Evolutionary conservation across 768 basidiomycete genomes (phyloP).

Genomic region (Trichaptum fuscoviolaceum): DNA sequence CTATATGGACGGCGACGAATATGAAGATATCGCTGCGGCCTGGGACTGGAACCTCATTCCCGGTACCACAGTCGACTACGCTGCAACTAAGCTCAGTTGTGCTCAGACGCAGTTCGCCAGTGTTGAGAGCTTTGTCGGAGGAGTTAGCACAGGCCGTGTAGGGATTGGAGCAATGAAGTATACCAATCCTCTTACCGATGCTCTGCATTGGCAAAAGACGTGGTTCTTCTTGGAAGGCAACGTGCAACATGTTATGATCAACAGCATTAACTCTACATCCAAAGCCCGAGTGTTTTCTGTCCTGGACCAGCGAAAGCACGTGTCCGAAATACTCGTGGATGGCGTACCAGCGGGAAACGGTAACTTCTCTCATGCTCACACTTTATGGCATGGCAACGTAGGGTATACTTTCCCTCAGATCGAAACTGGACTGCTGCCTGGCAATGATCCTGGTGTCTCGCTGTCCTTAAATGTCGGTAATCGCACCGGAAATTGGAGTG

Average conservation of each 20-base stretch:
- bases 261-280: constrained; percentile 36
- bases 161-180: constrained; percentile 64
- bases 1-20: constrained; percentile 61
- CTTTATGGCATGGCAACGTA: constrained; percentile 62
- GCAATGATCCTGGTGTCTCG: constrained; percentile 17
- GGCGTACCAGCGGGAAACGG: constrained; percentile 17
- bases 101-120: constrained; percentile 37
- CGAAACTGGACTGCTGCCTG: not conserved
- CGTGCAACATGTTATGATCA: constrained; percentile 58
- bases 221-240: constrained; percentile 71
- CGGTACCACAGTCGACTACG: constrained; percentile 64
- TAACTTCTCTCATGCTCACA: constrained; percentile 25
- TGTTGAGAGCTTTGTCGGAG: constrained; percentile 57
- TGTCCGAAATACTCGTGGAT: constrained; percentile 40
- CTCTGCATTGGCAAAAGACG: constrained; percentile 58
- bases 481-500: constrained; percentile 54
- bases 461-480: constrained; percentile 38
- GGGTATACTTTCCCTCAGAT: constrained; percentile 49
- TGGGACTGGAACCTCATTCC: constrained; percentile 81
- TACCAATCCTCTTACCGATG: constrained; percentile 53
- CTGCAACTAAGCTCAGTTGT: constrained; percentile 48
- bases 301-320: constrained; percentile 56
- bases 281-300: constrained; percentile 52
- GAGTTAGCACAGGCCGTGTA: constrained; percentile 49
- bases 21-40: constrained; percentile 64